Base-by-base conservation (phyloP, 495 filamentous ascomycete genomes). In the Bryoglossum gracile region DNA sequence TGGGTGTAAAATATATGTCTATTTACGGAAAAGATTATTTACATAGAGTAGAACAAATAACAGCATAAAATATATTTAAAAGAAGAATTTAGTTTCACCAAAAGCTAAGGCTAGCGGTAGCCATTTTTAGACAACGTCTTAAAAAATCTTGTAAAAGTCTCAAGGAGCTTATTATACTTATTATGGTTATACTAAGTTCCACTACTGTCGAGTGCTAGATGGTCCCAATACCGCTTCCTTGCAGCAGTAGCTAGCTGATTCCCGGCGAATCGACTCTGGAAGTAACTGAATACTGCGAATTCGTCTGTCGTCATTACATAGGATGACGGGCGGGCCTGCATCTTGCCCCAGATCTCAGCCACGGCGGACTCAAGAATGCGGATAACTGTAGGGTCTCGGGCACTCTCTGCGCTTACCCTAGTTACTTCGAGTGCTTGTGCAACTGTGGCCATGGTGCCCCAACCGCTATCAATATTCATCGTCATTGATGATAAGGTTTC, bases 241-340 rank as follows among this genome's bases (percentile, higher is more conserved):
- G 77, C 78, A 0, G 46, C 50, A 30, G 50, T 45, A 24, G 71
- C 70, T n/a, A 77, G 28, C 37, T 51, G 25, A 24, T 64, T 48
- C 21, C 70, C 72, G 9, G 65, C 57, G 53, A 81, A 87, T 1
- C 78, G 74, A 17, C 65, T 54, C 35, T 82, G 77, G 61, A 80
- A 87, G 59, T 80, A 89, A 63, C 80, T 90, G 73, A 89, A 88
- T 21, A 92, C 69, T 13, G 83, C 75, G 53, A 88, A 89, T 60
- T 92, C 85, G 55, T 84, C 75, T 43, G 70, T 68, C 8, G 64
- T 76, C 64, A 90, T 76, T 13, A 89, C 58, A 62, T 87, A 89
- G 6, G 62, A 62, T n/a, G 75, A 64, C 3, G 79, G 82, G 28
- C 79, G 64, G 3, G 67, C 67, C 44, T 78, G 53, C 19, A 92